Evolutionary conservation across 2,329 filamentous ascomycete genomes (phyloP).

Genomic region (Basipetospora chlamydospora): DNA sequence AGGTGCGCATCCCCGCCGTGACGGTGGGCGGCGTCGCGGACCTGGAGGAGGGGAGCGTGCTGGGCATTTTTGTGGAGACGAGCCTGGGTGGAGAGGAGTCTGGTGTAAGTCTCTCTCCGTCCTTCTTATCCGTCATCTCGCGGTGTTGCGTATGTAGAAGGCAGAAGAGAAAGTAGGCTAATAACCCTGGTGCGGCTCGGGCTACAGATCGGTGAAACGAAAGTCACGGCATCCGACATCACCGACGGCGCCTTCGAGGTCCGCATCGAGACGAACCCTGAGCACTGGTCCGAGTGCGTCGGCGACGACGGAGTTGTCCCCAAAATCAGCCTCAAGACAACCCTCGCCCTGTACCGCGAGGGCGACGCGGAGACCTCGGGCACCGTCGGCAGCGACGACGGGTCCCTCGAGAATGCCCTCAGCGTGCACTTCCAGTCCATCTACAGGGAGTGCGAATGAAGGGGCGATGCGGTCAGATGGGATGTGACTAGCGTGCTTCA

Average conservation of each 20-base stretch:
- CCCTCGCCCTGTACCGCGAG: not conserved
- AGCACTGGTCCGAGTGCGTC: slow-evolving; percentile 3
- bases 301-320: slow-evolving; percentile 2
- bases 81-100: not conserved
- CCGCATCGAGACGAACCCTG: not conserved
- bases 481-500: too few species aligned
- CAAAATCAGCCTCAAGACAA: slow-evolving; percentile 1
- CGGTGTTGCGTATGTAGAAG: not conserved
- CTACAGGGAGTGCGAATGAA: slow-evolving; percentile 2
- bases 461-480: too few species aligned
- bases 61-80: not conserved
- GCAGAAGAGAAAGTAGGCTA: not conserved
- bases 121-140: not conserved
- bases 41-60: not conserved
- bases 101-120: not conserved
- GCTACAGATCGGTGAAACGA: not conserved
- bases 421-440: slow-evolving; percentile 2
- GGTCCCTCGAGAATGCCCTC: not conserved
- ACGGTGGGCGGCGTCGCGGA: not conserved
- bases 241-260: not conserved
- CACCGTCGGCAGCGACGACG: not conserved
- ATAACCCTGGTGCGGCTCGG: not conserved
- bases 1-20: not conserved
- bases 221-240: not conserved
- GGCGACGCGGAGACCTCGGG: not conserved